phyloP scores from a whole-genome alignment of 371 early-diverging fungal species.

The Mortierella sp. region DNA sequence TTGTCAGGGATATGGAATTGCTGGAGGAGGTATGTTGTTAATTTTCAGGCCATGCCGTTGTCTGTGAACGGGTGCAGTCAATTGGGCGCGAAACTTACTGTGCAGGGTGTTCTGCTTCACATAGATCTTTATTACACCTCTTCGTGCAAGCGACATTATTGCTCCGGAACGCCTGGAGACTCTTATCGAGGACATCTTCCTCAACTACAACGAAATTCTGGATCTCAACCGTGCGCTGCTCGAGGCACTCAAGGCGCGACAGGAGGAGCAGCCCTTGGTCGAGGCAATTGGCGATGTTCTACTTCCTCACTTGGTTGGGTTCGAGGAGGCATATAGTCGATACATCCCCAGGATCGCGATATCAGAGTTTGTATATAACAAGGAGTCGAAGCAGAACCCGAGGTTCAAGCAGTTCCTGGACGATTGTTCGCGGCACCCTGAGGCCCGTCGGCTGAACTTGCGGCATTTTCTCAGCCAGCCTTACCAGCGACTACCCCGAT shows the following conservation, averaged over 20 bases:
- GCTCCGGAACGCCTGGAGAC: conserved; percentile 64
- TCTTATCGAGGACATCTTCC: conserved; percentile 85
- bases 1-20: conserved; percentile 84
- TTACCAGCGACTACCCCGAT: conserved; percentile 91
- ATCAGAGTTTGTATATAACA: conserved; percentile 84
- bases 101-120: neutral
- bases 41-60: neutral
- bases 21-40: conserved; percentile 71
- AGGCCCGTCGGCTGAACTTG: conserved; percentile 84
- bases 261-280: conserved; percentile 79
- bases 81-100: neutral
- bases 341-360: conserved; percentile 91
- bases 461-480: conserved; percentile 89
- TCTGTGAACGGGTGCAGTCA: neutral
- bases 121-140: conserved; percentile 81
- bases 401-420: conserved; percentile 82
- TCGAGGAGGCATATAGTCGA: conserved; percentile 80
- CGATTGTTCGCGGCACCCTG: conserved; percentile 80
- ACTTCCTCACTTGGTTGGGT: conserved; percentile 74
- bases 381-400: conserved; percentile 78
- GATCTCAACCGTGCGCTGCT: conserved; percentile 76
- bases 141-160: conserved; percentile 76
- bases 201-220: conserved; percentile 82
- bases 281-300: conserved; percentile 90
- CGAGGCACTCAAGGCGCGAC: conserved; percentile 76